Percentiles rank a stretch among this genome's conserved stretches.
Evolutionary conservation across 805 yeast genomes (phyloP).

Genomic region (Metschnikowia lachancei): DNA sequence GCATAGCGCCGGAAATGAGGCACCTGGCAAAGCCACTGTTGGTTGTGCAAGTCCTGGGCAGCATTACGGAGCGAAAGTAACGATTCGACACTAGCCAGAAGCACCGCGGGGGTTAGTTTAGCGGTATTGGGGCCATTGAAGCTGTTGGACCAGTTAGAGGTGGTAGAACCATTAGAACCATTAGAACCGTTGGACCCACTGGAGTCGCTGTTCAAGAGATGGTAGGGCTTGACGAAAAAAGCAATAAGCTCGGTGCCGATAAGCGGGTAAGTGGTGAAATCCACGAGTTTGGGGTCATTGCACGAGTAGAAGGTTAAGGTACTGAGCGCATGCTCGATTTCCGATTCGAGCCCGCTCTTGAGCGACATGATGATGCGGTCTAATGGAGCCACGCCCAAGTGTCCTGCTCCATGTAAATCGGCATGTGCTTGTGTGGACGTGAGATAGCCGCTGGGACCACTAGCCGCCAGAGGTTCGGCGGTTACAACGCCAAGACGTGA

Average conservation of each 20-base stretch:
- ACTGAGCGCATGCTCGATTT: slow-evolving; percentile 68
- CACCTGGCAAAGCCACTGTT: slow-evolving; percentile 66
- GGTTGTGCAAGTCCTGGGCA: slow-evolving; percentile 79
- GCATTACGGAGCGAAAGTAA: slow-evolving; percentile 74
- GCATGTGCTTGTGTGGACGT: slow-evolving; percentile 13
- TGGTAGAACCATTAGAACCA: too few species aligned
- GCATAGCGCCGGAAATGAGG: slow-evolving; percentile 46
- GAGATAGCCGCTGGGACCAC: slow-evolving; percentile 16
- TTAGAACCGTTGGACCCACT: too few species aligned
- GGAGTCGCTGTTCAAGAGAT: slow-evolving; percentile 17
- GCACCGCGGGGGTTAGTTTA: slow-evolving; percentile 19
- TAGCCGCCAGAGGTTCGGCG: slow-evolving; percentile 11
- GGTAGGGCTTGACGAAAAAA: slow-evolving; percentile 36
- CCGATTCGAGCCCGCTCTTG: slow-evolving; percentile 59
- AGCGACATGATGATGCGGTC: slow-evolving; percentile 70
- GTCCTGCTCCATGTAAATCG: slow-evolving; percentile 25
- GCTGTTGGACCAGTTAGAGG: too few species aligned
- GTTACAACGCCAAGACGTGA: slow-evolving; percentile 14
- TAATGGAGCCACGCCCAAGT: slow-evolving; percentile 60
- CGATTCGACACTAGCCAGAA: slow-evolving; percentile 40
- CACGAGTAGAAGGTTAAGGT: slow-evolving; percentile 50
- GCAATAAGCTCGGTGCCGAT: slow-evolving; percentile 43
- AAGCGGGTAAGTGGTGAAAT: slow-evolving; percentile 42
- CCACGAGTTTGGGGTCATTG: slow-evolving; percentile 48
- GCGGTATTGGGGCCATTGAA: neutral